Percentiles rank a stretch among this genome's conserved stretches.
These are phyloP conservation scores for Ustilago bromivora DNA, from an alignment of 1,284 basidiomycete genomes.

Conservation along the genomic window DNA sequence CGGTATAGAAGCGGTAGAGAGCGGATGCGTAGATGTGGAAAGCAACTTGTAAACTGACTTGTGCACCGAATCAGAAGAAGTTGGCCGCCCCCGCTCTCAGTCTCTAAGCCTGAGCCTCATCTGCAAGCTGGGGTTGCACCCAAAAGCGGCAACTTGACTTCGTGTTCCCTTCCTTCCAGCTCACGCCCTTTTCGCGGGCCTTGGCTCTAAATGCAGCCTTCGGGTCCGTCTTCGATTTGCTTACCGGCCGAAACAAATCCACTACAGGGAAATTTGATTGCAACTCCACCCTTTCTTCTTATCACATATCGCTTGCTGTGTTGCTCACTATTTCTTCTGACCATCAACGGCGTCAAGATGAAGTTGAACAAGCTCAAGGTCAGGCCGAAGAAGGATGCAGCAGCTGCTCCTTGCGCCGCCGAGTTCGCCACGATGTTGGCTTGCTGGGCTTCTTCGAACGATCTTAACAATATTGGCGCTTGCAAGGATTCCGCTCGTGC, in stretches of 20 bases:
- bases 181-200: constrained; percentile 19
- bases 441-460: constrained; percentile 88
- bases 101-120: background rate
- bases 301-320: constrained; percentile 3
- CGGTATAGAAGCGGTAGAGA: background rate
- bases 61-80: constrained; percentile 8
- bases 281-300: constrained; percentile 20
- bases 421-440: constrained; percentile 86
- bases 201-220: constrained; percentile 17
- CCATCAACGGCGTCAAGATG: constrained; percentile 36
- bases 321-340: background rate
- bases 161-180: constrained; percentile 22
- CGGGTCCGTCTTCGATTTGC: constrained; percentile 19
- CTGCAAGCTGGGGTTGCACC: constrained; percentile 4
- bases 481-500: constrained; percentile 79
- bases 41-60: background rate
- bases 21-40: constrained; percentile 2
- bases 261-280: constrained; percentile 13
- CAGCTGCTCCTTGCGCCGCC: constrained; percentile 77
- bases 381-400: constrained; percentile 77
- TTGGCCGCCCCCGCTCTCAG: constrained; percentile 22
- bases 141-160: constrained; percentile 11
- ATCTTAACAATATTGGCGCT: constrained; percentile 75
- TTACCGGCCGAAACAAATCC: constrained; percentile 27
- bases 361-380: constrained; percentile 68